Conservation (phyloP, 768 basidiomycete genomes). For the Suillus discolor region DNA sequence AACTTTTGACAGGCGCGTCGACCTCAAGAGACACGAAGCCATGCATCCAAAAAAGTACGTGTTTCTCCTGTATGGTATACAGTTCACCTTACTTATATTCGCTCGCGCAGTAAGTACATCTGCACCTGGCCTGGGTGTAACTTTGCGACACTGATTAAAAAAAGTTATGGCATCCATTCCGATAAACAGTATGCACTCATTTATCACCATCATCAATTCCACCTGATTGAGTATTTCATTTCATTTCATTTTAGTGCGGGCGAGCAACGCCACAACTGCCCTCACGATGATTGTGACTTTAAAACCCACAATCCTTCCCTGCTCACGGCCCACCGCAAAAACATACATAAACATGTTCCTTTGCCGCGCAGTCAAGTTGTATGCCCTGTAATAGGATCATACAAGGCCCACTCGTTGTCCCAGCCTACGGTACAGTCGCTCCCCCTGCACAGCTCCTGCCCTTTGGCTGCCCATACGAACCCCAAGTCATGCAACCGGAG, state of each 20-base stretch:
- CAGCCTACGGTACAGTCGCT: too few relatives aligned
- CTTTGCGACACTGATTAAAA: constrained; percentile 22
- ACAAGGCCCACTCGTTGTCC: too few relatives aligned
- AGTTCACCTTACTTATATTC: too few relatives aligned
- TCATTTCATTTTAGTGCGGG: constrained; percentile 21
- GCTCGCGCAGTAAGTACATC: constrained; percentile 1
- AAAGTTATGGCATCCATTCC: constrained; percentile 22
- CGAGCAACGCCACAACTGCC: constrained; percentile 13
- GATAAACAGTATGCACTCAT: constrained; percentile 19
- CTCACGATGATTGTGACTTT: constrained; percentile 15
- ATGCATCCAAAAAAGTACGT: too few relatives aligned
- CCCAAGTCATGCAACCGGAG: too few relatives aligned
- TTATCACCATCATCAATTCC: too few relatives aligned
- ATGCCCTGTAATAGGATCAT: background rate
- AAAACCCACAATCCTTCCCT: constrained; percentile 25
- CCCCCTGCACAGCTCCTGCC: too few relatives aligned
- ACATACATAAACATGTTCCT: constrained; percentile 23
- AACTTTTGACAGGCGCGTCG: constrained; percentile 15
- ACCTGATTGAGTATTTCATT: background rate
- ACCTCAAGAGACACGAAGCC: too few relatives aligned
- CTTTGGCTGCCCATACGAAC: too few relatives aligned
- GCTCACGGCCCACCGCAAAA: constrained; percentile 28
- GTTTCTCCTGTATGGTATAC: too few relatives aligned
- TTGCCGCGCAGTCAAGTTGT: background rate
- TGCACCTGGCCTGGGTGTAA: constrained; percentile 17